Conservation (phyloP, 768 basidiomycete genomes). For the Rhizopogon vinicolor region DNA sequence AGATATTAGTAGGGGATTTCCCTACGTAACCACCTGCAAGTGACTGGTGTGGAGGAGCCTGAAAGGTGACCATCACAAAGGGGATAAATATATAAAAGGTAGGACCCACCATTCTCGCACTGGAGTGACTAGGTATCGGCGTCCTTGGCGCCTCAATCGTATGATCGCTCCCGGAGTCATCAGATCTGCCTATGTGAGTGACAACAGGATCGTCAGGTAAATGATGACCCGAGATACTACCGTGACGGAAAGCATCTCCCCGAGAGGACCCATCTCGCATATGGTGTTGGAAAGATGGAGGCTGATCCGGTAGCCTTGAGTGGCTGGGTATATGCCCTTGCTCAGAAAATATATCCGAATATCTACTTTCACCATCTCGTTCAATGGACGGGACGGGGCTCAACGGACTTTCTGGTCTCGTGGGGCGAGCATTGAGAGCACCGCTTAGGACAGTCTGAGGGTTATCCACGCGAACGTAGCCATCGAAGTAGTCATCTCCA, state of each 20-base stretch:
- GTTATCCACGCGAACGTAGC: constrained; percentile 25
- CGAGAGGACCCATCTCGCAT: constrained; percentile 7
- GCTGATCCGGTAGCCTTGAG: constrained; percentile 20
- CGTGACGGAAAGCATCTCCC: constrained; percentile 16
- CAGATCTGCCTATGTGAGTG: constrained; percentile 14
- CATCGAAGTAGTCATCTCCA: constrained; percentile 26
- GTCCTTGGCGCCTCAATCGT: constrained; percentile 24
- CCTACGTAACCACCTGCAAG: background rate
- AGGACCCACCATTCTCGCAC: constrained; percentile 21
- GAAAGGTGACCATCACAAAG: constrained; percentile 12
- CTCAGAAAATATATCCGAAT: constrained; percentile 19
- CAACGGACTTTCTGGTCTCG: constrained; percentile 14
- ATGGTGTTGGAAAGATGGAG: constrained; percentile 3
- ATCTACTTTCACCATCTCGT: constrained; percentile 6
- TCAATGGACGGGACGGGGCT: constrained; percentile 17
- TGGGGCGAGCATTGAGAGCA: constrained; percentile 26
- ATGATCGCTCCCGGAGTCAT: constrained; percentile 22
- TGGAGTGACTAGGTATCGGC: constrained; percentile 16
- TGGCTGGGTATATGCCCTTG: constrained; percentile 16
- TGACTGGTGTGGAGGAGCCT: constrained; percentile 8
- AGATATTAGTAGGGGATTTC: constrained; percentile 27
- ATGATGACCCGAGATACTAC: constrained; percentile 4
- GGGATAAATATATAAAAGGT: background rate
- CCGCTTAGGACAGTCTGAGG: constrained; percentile 28
- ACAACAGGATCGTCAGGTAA: constrained; percentile 15